A percentile compares a stretch with the other conserved stretches of the same genome.
Evolutionary conservation across 1,284 basidiomycete species (phyloP).

Genomic region (Trichosporon faecale): DNA sequence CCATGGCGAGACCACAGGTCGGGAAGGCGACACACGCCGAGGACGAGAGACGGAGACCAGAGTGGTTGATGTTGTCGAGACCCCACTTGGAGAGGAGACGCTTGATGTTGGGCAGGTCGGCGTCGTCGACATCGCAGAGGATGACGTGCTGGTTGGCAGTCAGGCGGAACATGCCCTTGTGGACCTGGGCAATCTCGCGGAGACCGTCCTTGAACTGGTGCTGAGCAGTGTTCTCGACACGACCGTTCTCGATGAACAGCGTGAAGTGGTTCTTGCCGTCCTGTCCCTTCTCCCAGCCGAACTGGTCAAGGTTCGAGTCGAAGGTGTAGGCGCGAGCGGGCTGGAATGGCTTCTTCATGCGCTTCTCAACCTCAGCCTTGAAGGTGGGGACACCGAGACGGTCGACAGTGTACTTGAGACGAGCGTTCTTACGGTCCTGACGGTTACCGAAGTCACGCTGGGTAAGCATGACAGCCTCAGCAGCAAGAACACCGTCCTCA

Average conservation of each 20-base stretch:
- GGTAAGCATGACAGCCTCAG: slow-evolving; percentile 88
- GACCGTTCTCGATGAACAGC: slow-evolving; percentile 95
- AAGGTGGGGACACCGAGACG: slow-evolving; percentile 83
- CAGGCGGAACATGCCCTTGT: slow-evolving; percentile 89
- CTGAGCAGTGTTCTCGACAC: slow-evolving; percentile 87
- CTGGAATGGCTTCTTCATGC: slow-evolving; percentile 73
- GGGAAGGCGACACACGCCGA: slow-evolving; percentile 98
- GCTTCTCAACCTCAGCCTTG: slow-evolving; percentile 85
- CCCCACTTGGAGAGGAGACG: slow-evolving; percentile 77
- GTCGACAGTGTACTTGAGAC: slow-evolving; percentile 96
- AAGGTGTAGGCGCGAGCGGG: slow-evolving; percentile 77
- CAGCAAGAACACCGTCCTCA: slow-evolving; percentile 80
- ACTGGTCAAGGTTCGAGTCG: slow-evolving; percentile 87
- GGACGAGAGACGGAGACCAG: slow-evolving; percentile 76
- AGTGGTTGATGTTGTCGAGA: slow-evolving; percentile 81
- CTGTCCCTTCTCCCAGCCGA: slow-evolving; percentile 84
- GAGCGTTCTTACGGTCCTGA: slow-evolving; percentile 72
- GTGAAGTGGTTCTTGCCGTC: slow-evolving; percentile 91
- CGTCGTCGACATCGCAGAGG: slow-evolving; percentile 74
- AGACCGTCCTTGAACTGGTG: slow-evolving; percentile 90
- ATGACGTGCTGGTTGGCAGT: slow-evolving; percentile 95
- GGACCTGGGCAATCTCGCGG: slow-evolving; percentile 84
- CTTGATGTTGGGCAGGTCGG: slow-evolving; percentile 75
- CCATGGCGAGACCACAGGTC: slow-evolving; percentile 93
- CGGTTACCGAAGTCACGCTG: slow-evolving; percentile 97